These are phyloP conservation scores for Syzygium oleosum DNA, from an alignment of 345 rosid genomes.

Conservation along the genomic window DNA sequence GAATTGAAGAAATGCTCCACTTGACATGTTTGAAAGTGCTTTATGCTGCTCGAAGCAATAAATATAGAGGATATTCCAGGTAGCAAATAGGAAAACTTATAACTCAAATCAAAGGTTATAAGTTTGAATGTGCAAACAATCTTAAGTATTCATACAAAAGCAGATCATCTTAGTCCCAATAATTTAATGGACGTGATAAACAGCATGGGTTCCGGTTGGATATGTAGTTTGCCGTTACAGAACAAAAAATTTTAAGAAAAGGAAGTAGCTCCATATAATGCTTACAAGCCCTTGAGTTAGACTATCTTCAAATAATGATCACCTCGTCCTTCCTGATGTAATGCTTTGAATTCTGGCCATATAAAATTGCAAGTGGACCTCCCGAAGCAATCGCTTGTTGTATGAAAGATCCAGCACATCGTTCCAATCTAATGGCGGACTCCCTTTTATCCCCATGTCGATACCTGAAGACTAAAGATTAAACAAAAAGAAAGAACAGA, in stretches of 20 bases:
- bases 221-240: neutral
- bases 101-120: neutral
- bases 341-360: conserved; percentile 53
- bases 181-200: neutral
- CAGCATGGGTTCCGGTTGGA: neutral
- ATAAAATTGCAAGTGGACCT: conserved; percentile 61
- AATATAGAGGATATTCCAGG: neutral
- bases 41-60: neutral
- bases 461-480: conserved; percentile 41
- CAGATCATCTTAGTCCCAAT: neutral
- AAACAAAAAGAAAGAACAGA: neutral
- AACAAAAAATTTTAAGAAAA: neutral
- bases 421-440: conserved; percentile 55
- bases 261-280: neutral
- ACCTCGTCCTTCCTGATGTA: conserved; percentile 65
- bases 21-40: neutral
- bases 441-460: conserved; percentile 40
- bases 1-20: neutral
- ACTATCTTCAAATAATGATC: neutral
- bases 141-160: neutral
- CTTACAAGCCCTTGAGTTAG: neutral
- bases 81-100: neutral
- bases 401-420: conserved; percentile 43
- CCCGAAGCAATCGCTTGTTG: conserved; percentile 49
- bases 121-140: neutral